A percentile compares a stretch with the other conserved stretches of the same genome.
Evolutionary conservation across 805 yeast species (phyloP).

Genomic region (Maudiozyma bulderi): DNA sequence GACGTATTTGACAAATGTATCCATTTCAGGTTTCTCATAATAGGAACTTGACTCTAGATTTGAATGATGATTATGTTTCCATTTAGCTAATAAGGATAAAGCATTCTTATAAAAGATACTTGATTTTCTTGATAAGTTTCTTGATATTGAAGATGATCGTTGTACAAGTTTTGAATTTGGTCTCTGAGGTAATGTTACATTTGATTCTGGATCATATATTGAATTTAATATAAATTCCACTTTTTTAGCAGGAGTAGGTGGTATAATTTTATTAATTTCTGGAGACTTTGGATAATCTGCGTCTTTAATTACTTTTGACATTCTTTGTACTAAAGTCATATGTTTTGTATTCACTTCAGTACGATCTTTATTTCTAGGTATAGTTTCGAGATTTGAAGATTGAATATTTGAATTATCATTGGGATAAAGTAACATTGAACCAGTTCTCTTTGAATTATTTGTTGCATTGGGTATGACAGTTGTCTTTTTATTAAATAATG

Average conservation of each 20-base stretch:
- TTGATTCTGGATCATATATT: slow-evolving; percentile 18
- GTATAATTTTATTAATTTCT: slow-evolving; percentile 38
- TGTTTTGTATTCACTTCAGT: slow-evolving; percentile 4
- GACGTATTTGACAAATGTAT: slow-evolving; percentile 30
- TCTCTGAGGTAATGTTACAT: background rate
- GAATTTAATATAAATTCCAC: slow-evolving; percentile 37
- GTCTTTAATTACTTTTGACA: slow-evolving; percentile 22
- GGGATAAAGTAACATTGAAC: slow-evolving; percentile 26
- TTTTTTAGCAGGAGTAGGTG: slow-evolving; percentile 61
- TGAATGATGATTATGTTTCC: slow-evolving; percentile 22
- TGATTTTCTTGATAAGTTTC: background rate
- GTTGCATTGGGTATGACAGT: background rate
- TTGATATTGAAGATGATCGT: background rate
- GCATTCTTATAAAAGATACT: slow-evolving; percentile 14
- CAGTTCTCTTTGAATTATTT: slow-evolving; percentile 13
- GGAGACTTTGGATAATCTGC: slow-evolving; percentile 39
- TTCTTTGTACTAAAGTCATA: slow-evolving; percentile 3
- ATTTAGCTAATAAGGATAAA: slow-evolving; percentile 21
- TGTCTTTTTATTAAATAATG: slow-evolving; percentile 18
- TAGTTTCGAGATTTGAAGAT: background rate
- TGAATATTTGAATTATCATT: slow-evolving; percentile 16
- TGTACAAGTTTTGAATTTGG: background rate
- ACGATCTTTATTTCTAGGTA: background rate
- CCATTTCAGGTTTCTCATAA: slow-evolving; percentile 23
- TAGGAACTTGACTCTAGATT: background rate